Conservation (phyloP, 2,329 filamentous ascomycete genomes). For the Epichloe gansuensis region DNA sequence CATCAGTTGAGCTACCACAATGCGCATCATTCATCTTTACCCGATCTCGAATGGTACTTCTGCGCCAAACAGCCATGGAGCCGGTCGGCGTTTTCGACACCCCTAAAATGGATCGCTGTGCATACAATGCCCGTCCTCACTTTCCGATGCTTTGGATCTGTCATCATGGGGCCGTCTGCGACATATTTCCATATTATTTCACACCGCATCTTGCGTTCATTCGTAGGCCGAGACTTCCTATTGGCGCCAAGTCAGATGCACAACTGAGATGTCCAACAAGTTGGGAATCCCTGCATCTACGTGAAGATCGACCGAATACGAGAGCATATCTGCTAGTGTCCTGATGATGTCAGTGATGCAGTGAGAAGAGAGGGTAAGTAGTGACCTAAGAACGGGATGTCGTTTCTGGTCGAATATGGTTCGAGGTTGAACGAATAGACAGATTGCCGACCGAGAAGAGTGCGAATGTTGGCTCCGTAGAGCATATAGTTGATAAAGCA, state of each 20-base stretch:
- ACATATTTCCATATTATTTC: not conserved
- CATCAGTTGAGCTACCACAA: slow-evolving; percentile 1
- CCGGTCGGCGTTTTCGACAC: not conserved
- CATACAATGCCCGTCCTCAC: not conserved
- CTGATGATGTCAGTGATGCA: not conserved
- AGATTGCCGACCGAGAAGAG: not conserved
- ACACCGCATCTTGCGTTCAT: not conserved
- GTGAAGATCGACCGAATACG: not conserved
- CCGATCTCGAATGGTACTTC: not conserved
- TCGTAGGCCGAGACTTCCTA: not conserved
- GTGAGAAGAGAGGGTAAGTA: not conserved
- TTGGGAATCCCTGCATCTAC: not conserved
- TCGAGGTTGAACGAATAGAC: not conserved
- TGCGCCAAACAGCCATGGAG: not conserved
- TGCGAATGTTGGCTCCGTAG: not conserved
- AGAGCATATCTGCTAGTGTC: not conserved
- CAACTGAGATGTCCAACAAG: not conserved
- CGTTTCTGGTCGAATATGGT: not conserved
- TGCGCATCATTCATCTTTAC: not conserved
- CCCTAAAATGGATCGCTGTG: not conserved
- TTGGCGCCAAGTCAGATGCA: not conserved
- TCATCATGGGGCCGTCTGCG: too few relatives aligned
- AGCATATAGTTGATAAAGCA: not conserved
- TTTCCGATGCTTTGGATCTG: not conserved
- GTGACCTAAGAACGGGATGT: not conserved